phyloP scores from a whole-genome alignment of 2,329 filamentous ascomycete genomes.

The Cadophora sp. region DNA sequence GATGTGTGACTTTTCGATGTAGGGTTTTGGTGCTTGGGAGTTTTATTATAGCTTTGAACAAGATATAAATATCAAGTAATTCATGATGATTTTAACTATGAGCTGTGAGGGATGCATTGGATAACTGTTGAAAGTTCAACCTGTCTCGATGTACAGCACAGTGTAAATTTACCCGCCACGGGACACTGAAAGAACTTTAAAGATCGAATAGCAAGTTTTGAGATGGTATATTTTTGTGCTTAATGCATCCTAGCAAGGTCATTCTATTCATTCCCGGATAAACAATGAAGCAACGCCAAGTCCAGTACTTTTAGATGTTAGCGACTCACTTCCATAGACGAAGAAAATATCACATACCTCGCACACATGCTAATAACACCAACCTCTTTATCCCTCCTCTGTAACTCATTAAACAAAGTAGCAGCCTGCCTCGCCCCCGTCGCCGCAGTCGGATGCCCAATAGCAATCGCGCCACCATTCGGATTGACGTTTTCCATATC shows the following conservation, averaged over 20 bases:
- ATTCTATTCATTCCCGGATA: slow-evolving; percentile 36
- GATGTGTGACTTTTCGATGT: not conserved
- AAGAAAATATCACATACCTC: slow-evolving; percentile 23
- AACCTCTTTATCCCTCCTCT: slow-evolving; percentile 53
- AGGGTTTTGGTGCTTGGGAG: not conserved
- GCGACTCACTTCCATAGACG: not conserved
- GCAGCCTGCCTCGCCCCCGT: slow-evolving; percentile 58
- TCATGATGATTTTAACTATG: too few relatives aligned
- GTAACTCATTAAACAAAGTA: slow-evolving; percentile 56
- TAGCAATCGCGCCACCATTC: slow-evolving; percentile 60
- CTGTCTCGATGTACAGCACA: too few relatives aligned
- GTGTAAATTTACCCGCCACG: too few relatives aligned
- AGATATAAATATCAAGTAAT: too few relatives aligned
- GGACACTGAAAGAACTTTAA: too few relatives aligned
- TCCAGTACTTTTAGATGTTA: slow-evolving; percentile 31
- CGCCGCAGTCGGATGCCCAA: slow-evolving; percentile 60
- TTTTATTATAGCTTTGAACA: not conserved
- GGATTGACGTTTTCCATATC: slow-evolving; percentile 57
- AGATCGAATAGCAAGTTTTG: too few relatives aligned
- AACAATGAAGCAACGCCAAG: slow-evolving; percentile 38
- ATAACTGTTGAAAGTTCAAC: too few relatives aligned
- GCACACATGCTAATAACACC: slow-evolving; percentile 59
- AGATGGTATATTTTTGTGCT: not conserved
- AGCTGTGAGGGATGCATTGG: too few relatives aligned
- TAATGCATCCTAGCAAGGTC: too few relatives aligned